These are phyloP conservation scores for Hemileccinum rubropunctum DNA, from an alignment of 768 basidiomycete species.

Conservation along the genomic window DNA sequence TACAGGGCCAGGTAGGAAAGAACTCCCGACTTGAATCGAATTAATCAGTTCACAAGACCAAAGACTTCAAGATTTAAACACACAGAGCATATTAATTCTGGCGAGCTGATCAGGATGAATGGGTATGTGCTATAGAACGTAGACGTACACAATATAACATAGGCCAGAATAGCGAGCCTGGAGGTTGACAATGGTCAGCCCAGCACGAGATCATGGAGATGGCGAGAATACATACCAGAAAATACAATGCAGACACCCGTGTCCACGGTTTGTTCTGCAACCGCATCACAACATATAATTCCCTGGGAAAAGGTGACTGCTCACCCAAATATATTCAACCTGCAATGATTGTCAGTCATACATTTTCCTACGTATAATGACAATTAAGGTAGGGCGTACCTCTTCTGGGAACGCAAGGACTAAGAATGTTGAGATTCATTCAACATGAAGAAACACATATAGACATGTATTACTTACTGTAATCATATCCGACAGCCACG, in stretches of 20 bases:
- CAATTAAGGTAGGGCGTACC: not conserved
- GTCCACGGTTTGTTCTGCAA: not conserved
- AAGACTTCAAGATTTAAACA: not conserved
- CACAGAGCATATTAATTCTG: not conserved
- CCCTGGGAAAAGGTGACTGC: not conserved
- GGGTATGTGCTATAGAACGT: not conserved
- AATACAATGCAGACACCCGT: not conserved
- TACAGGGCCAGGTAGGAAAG: not conserved
- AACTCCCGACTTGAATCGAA: not conserved
- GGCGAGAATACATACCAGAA: not conserved
- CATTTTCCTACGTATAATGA: no score
- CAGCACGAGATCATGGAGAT: no score
- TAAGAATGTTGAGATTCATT: not conserved
- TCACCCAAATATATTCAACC: not conserved
- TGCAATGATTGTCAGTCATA: not conserved
- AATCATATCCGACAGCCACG: not conserved
- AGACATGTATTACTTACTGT: not conserved
- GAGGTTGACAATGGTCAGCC: not conserved
- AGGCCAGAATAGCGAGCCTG: not conserved
- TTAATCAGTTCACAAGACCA: not conserved
- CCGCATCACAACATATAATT: no score
- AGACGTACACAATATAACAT: not conserved
- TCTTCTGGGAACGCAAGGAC: not conserved
- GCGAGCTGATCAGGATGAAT: not conserved
- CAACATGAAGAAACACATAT: no score